Base-by-base conservation (phyloP, 495 filamentous ascomycete genomes). In the Penicillium simplicissimum region DNA sequence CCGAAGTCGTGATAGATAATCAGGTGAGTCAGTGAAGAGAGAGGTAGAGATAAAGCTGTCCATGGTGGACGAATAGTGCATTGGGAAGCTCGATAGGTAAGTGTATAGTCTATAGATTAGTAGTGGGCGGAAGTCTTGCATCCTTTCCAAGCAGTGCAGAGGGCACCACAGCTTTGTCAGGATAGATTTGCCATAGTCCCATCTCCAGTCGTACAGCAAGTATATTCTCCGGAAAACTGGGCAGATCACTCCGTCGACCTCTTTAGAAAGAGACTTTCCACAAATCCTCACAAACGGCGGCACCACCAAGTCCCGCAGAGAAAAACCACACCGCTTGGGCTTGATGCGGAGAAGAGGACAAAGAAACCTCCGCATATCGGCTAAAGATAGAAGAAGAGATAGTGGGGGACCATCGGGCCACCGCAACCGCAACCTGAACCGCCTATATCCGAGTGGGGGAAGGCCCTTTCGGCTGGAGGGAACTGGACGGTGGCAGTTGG, bases 311-410 rank as follows among this genome's bases (percentile, higher is more conserved):
- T 53, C 40, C 43, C 33, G 8, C 28, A 51, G 28, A 19, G 42
- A 51, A 43, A 43, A 45, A 45, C 23, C 55, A 62, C 60, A 62
- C 60, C 57, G 64, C 64, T 66, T 51, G 43, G 25, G 28, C 28
- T 31, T 31, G 28, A 31, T 56, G 63, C 63, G 63, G 63, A 66
- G 63, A 62, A 62, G 42, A 17, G 19, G 38, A 56, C 25, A 42
- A 38, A 15, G 55, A 55, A 61, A 61, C 59, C 63, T 65, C 63
- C 63, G 59, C 55, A 61, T 51, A 51, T 62, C 59, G 63, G 63
- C 52, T 40, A 59, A 34, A 52, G 58, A 52, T 57, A 52, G 19
- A 14, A 52, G 19, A 14, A 25, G 1, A 49, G 23, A 38, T 45
- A 48, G 38, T 53, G 51, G 51, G 51, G 51, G 51, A 7, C 52